phyloP scores from a whole-genome alignment of 2,329 filamentous ascomycete genomes.

The Sordariomycetes sp. region DNA sequence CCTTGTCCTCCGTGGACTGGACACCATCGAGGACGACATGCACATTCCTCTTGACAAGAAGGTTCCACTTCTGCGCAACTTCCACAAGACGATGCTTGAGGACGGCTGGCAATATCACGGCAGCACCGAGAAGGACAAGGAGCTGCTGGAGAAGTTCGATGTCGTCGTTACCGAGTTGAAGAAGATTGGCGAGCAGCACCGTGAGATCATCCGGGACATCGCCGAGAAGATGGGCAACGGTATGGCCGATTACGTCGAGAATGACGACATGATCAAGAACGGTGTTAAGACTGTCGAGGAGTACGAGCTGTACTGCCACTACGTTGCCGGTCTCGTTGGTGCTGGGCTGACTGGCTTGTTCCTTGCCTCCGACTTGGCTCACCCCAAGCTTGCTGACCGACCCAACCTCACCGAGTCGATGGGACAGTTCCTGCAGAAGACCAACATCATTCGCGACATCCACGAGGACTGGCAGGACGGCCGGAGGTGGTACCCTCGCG shows the following conservation, averaged over 20 bases:
- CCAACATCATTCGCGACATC: constrained; percentile 96
- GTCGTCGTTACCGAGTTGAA: constrained; percentile 79
- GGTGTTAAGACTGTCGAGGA: constrained; percentile 78
- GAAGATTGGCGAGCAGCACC: constrained; percentile 73
- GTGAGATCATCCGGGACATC: constrained; percentile 83
- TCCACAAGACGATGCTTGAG: constrained; percentile 67
- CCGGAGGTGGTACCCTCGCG: constrained; percentile 87
- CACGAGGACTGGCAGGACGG: constrained; percentile 83
- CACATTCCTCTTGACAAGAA: constrained; percentile 75
- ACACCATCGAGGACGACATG: constrained; percentile 99
- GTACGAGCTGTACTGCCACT: constrained; percentile 96
- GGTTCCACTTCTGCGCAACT: constrained; percentile 75
- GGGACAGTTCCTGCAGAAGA: constrained; percentile 96
- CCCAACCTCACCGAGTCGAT: constrained; percentile 85
- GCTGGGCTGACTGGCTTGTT: constrained; percentile 89
- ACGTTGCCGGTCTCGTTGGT: constrained; percentile 96
- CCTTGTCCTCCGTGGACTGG: constrained; percentile 79
- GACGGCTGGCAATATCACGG: constrained; percentile 88
- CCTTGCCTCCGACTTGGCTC: constrained; percentile 77
- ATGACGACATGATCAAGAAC: constrained; percentile 70
- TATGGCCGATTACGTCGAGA: constrained; percentile 92
- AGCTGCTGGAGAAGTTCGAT: constrained; percentile 88
- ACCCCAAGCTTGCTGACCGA: constrained; percentile 70
- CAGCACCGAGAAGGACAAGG: constrained; percentile 89
- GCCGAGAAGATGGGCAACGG: constrained; percentile 93